A percentile compares a stretch with the other conserved stretches of the same genome.
These are phyloP conservation scores for Camellia japonica DNA, from an alignment of 148 eudicot genomes.

Conservation along the genomic window DNA sequence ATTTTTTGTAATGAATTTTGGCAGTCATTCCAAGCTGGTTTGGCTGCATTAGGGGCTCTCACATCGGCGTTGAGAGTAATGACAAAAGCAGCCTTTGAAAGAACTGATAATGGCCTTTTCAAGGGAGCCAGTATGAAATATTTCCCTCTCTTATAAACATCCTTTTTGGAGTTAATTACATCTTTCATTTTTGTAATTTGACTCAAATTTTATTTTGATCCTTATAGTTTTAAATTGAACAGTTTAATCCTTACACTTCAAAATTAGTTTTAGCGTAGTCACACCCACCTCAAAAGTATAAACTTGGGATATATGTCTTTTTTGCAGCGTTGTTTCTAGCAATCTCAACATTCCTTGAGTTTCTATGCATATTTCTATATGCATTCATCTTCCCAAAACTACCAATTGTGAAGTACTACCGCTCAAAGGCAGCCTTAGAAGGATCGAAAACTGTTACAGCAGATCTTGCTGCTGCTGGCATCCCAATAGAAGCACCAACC, in stretches of 20 bases:
- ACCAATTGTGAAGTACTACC: constrained; percentile 60
- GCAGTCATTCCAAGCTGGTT: constrained; percentile 27
- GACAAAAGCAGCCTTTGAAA: constrained; percentile 42
- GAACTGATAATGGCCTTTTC: constrained; percentile 31
- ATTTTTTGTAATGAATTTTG: background rate
- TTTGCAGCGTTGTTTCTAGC: constrained; percentile 53
- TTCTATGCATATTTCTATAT: constrained; percentile 49
- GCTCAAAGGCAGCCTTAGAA: constrained; percentile 57
- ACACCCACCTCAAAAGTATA: too few species aligned
- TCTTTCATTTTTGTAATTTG: too few species aligned
- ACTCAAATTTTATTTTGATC: too few species aligned
- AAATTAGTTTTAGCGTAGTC: background rate
- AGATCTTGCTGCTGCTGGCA: constrained; percentile 61
- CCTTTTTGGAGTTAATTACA: too few species aligned
- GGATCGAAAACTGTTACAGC: constrained; percentile 59
- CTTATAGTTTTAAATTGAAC: background rate
- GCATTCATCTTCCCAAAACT: constrained; percentile 47
- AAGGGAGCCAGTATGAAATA: constrained; percentile 28
- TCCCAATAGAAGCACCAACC: constrained; percentile 19
- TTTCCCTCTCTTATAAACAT: background rate
- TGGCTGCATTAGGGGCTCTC: constrained; percentile 48
- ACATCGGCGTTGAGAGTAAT: constrained; percentile 41
- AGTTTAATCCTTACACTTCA: background rate
- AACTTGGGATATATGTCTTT: background rate
- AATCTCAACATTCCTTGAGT: constrained; percentile 46